Evolutionary conservation across 176 grass and related monocot species (phyloP), one percentile per base, ranked within the genome.

Genomic region (Typha latifolia): DNA sequence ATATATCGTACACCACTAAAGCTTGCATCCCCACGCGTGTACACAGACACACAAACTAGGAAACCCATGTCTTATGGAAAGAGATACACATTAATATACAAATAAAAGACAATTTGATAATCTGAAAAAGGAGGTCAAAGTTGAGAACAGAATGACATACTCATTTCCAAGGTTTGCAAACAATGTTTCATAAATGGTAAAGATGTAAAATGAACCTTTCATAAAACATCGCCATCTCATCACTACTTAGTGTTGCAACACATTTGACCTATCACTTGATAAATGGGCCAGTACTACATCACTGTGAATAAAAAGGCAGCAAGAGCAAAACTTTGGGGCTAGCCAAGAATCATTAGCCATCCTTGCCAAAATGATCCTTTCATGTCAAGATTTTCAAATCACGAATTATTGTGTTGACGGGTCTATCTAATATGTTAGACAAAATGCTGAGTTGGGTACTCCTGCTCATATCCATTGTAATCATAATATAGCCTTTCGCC

Each of bases 401-500:
- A 59, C 53, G 15, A 59, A 59, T 59, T 16, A 59, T 59, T 59
- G 15, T 59, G 10, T 59, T 16, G 5, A 16, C 4, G 16, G 10
- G 53, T 22, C 20, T 63, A 24, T 67, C 26, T 19, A 52, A 47
- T 73, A 63, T 12, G 72, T 85, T 66, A 96, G 64, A 89, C 47
- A 62, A 97, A 97, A 84, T 92, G 83, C 49, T 92, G 85, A 57
- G 88, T 97, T 32, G 93, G 88, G 32, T 92, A 92, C 7, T 82
- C 93, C 61, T 97, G 66, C 61, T 97, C 88, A 21, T 89, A 85
- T 66, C 85, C 93, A 31, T 97, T 97, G 75, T 97, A 97, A 65
- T 97, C 93, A 49, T 92, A 97, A 78, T 97, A 97, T 68, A 97
- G 74, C 73, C 78, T 91, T 68, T 97, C 93, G 47, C 88, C 93